Conservation (phyloP, 768 basidiomycete genomes). For the Tulasnella calospora region DNA sequence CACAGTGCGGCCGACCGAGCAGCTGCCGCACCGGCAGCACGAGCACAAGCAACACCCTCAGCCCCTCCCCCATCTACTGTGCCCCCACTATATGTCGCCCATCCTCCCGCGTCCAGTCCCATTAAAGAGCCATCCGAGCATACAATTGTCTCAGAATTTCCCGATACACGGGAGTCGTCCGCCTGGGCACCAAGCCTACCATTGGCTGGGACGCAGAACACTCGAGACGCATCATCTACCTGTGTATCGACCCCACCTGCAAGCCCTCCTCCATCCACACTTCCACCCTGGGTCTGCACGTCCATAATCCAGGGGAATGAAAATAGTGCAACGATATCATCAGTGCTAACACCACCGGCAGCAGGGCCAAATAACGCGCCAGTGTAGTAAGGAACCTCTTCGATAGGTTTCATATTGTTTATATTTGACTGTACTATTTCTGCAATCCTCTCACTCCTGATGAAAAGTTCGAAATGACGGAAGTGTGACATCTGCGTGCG, state of each 20-base stretch:
- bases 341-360: background rate
- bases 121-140: background rate
- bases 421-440: background rate
- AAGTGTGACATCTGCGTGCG: no score
- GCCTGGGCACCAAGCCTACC: background rate
- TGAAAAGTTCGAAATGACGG: no score
- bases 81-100: background rate
- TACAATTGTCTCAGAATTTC: background rate
- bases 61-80: background rate
- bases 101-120: background rate
- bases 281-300: background rate
- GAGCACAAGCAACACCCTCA: background rate
- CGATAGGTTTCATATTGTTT: background rate
- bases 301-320: background rate
- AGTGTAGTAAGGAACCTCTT: background rate
- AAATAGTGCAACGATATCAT: background rate
- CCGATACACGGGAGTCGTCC: background rate
- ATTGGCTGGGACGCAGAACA: no score
- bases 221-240: background rate
- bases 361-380: background rate
- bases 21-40: background rate
- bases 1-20: background rate
- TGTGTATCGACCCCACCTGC: background rate
- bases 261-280: background rate
- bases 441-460: no score